phyloP scores from a whole-genome alignment of 2,329 filamentous ascomycete species.

The Westerdykella ornata region DNA sequence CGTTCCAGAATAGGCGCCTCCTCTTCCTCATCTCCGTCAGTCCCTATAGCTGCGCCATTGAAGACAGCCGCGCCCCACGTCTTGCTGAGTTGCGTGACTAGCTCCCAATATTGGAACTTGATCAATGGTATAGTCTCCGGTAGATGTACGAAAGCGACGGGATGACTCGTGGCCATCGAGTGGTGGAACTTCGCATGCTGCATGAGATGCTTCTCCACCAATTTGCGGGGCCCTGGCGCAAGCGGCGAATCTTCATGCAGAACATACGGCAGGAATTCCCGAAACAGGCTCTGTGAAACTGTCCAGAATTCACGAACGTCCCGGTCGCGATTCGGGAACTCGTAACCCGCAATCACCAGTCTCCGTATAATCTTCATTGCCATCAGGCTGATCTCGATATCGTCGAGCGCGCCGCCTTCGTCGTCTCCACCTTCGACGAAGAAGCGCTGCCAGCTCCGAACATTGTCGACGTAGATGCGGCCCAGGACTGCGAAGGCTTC shows the following conservation, averaged over 20 bases:
- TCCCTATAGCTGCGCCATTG: conserved; percentile 37
- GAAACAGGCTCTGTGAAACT: conserved; percentile 66
- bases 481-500: conserved; percentile 77
- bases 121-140: conserved; percentile 73
- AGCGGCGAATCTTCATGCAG: conserved; percentile 52
- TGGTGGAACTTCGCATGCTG: conserved; percentile 90
- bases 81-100: conserved; percentile 70
- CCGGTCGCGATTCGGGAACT: conserved; percentile 70
- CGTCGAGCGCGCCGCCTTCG: conserved; percentile 53
- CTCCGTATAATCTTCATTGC: conserved; percentile 75
- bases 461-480: conserved; percentile 69
- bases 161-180: conserved; percentile 72
- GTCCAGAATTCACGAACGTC: conserved; percentile 76
- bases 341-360: conserved; percentile 73
- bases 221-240: conserved; percentile 46
- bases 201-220: conserved; percentile 78
- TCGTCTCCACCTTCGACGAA: conserved; percentile 54
- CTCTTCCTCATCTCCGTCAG: conserved; percentile 44
- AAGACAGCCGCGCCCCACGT: conserved; percentile 55
- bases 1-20: conserved; percentile 62
- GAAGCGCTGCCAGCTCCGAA: conserved; percentile 60
- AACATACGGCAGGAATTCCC: conserved; percentile 63
- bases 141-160: conserved; percentile 74
- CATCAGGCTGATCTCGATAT: conserved; percentile 69
- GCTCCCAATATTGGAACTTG: conserved; percentile 69